phyloP scores from a whole-genome alignment of 345 rosid species.

The Diplotaxis tenuifolia region DNA sequence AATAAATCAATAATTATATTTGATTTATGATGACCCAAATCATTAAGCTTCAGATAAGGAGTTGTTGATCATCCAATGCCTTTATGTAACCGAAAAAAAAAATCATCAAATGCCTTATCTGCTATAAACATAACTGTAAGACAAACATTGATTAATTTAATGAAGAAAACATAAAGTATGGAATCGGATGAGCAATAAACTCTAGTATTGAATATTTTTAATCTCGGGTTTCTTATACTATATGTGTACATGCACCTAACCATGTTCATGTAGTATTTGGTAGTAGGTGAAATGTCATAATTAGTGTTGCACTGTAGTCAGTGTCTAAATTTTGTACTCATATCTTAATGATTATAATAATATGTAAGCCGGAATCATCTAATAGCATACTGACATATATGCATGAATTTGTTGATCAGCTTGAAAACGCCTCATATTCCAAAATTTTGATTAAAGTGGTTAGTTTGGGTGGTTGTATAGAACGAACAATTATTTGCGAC shows the following conservation, averaged over 20 bases:
- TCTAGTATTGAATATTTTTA: neutral
- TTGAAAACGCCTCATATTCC: neutral
- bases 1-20: neutral
- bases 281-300: slow-evolving; percentile 30
- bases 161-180: neutral
- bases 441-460: neutral
- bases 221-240: neutral
- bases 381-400: slow-evolving; percentile 21
- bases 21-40: slow-evolving; percentile 5
- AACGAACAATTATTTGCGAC: neutral
- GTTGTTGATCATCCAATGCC: slow-evolving; percentile 23
- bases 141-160: neutral
- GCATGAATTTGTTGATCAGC: slow-evolving; percentile 15
- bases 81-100: neutral
- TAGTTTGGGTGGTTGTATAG: slow-evolving; percentile 14
- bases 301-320: slow-evolving; percentile 6
- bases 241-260: slow-evolving; percentile 2
- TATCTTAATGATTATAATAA: neutral
- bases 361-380: slow-evolving; percentile 20
- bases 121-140: neutral
- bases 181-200: slow-evolving; percentile 10
- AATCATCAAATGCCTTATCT: slow-evolving; percentile 13
- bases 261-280: neutral
- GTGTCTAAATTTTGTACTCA: slow-evolving; percentile 8
- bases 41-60: neutral